Base-by-base conservation (phyloP, 257 asterid genomes). In the Solanum sparsipilum region DNA sequence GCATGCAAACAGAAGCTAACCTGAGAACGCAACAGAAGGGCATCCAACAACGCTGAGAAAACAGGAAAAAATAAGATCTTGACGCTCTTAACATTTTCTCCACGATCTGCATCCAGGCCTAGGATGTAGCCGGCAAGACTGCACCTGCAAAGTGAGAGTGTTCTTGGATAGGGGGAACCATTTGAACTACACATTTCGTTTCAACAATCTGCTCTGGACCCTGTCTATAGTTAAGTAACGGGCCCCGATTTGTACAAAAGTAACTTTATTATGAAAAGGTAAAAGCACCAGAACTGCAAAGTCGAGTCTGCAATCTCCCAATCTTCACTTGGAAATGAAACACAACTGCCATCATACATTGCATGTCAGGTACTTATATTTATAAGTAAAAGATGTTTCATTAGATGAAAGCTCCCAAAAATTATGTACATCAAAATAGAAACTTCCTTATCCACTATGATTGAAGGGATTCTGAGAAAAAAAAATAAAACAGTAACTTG, bases 281-380 rank as follows among this genome's bases (percentile, higher is more conserved):
- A 44, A 87, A 74, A 83, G 86, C 93, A 96, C 99, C 99, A 96
- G 90, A 95, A 96, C 88, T 92, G 99, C 91, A 96, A 91, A 82
- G 99, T 96, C 84, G 96, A 95, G 91, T 95, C 98, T 4, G 94
- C 99, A 73, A 96, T 94, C 87, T 95, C 98, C 98, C 99, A 96
- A 86, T 93, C 98, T 84, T 93, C 98, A 90, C 97, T 91, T 90
- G 95, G 95, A 93, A 93, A 96, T 88, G 94, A 90, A 83, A 91
- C 94, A 86, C 98, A 95, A 83, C 98, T 96, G 96, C 91, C 93
- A 89, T 81, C 75, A 91, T 70, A 88, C 79, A 91, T 23, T 60
- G 70, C 58, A 41, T 68, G 56, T 29, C 52, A 88, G 87, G 68
- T 83, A 32, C 70, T 31, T 34, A 82, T 48, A 48, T 29, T 21